Conservation (phyloP, 1,139 yeast species). For the Debaryomycetaceae sp. region DNA sequence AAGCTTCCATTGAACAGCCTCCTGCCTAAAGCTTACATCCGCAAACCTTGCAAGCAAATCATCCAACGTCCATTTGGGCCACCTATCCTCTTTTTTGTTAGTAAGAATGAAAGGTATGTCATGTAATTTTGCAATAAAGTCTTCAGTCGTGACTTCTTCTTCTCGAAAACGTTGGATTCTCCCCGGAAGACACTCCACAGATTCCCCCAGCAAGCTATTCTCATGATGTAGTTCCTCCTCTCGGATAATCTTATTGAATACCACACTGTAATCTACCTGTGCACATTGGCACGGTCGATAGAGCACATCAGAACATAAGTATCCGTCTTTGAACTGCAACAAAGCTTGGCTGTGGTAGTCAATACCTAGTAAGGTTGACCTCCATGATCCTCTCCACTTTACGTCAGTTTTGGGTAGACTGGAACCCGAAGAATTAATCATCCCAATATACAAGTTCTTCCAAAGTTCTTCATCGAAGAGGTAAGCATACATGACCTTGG, state of each 20-base stretch:
- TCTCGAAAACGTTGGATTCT: slow-evolving; percentile 49
- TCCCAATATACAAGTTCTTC: slow-evolving; percentile 54
- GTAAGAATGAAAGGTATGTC: slow-evolving; percentile 68
- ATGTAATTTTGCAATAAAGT: slow-evolving; percentile 47
- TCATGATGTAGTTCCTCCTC: slow-evolving; percentile 41
- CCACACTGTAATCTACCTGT: slow-evolving; percentile 54
- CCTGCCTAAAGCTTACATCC: slow-evolving; percentile 69
- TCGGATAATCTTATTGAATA: slow-evolving; percentile 46
- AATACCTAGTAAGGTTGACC: slow-evolving; percentile 51
- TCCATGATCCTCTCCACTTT: slow-evolving; percentile 79
- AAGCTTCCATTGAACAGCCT: slow-evolving; percentile 78
- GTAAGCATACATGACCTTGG: slow-evolving; percentile 70
- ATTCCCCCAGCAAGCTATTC: slow-evolving; percentile 16
- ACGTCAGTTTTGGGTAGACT: slow-evolving; percentile 11
- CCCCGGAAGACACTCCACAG: slow-evolving; percentile 26
- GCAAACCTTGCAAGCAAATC: slow-evolving; percentile 53
- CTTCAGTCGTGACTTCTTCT: slow-evolving; percentile 31
- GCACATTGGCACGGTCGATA: slow-evolving; percentile 81
- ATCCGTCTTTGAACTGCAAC: slow-evolving; percentile 33
- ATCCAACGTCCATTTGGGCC: slow-evolving; percentile 69
- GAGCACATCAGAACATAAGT: slow-evolving; percentile 54
- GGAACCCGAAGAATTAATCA: slow-evolving; percentile 9
- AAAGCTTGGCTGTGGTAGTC: slow-evolving; percentile 33
- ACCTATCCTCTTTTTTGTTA: slow-evolving; percentile 32
- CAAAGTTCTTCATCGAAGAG: slow-evolving; percentile 74